Conservation (phyloP, 2,329 filamentous ascomycete genomes). For the Aspergillus aculeatinus region DNA sequence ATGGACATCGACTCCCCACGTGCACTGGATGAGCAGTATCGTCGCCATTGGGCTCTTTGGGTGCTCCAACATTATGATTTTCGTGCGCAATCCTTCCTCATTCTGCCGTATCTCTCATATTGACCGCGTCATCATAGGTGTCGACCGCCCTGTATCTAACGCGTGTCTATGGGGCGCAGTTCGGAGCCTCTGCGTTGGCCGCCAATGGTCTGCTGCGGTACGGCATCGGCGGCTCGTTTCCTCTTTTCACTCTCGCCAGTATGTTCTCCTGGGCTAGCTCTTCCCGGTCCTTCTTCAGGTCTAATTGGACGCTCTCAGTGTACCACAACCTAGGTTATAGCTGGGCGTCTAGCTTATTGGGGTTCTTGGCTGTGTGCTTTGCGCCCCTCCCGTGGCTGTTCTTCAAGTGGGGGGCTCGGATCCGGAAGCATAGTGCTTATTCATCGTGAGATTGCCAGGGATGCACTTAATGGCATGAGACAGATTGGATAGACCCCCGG, state of each 20-base stretch:
- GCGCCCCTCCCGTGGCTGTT: slow-evolving; percentile 47
- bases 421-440: slow-evolving; percentile 42
- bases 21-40: slow-evolving; percentile 42
- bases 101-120: background rate
- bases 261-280: slow-evolving; percentile 5
- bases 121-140: background rate
- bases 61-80: slow-evolving; percentile 29
- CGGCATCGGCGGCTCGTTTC: slow-evolving; percentile 34
- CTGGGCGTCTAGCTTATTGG: slow-evolving; percentile 37
- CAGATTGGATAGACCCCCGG: fast-evolving
- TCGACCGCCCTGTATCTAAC: slow-evolving; percentile 46
- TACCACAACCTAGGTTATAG: slow-evolving; percentile 32
- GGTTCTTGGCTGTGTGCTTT: slow-evolving; percentile 31
- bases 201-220: slow-evolving; percentile 38
- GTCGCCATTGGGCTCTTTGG: slow-evolving; percentile 27
- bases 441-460: background rate
- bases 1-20: slow-evolving; percentile 43
- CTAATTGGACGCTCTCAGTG: slow-evolving; percentile 18
- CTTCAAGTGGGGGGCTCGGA: slow-evolving; percentile 40
- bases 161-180: slow-evolving; percentile 29
- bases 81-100: slow-evolving; percentile 28
- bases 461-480: too few species aligned
- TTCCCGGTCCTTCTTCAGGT: background rate
- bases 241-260: slow-evolving; percentile 32
- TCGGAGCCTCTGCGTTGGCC: slow-evolving; percentile 30